Evolutionary conservation across 1,284 basidiomycete species (phyloP).

Genomic region (Heliocybe sulcata): DNA sequence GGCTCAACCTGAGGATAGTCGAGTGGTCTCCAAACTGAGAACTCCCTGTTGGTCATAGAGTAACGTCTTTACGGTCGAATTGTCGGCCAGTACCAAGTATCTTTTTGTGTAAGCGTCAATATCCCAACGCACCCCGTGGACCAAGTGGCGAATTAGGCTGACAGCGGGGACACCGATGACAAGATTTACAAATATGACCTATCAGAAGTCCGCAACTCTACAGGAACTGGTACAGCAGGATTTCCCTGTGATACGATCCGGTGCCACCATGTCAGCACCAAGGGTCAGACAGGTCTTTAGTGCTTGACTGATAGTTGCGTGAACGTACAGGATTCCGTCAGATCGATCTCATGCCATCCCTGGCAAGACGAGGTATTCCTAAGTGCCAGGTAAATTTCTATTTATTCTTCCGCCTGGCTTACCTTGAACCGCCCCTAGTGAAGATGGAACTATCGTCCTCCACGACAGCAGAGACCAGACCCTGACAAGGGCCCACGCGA

Average conservation of each 20-base stretch:
- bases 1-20: neutral
- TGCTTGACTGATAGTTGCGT: neutral
- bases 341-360: slow-evolving; percentile 55
- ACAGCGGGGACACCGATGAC: slow-evolving; percentile 58
- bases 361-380: slow-evolving; percentile 58
- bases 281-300: slow-evolving; percentile 18
- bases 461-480: slow-evolving; percentile 42
- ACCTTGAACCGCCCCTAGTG: slow-evolving; percentile 27
- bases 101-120: slow-evolving; percentile 57
- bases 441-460: slow-evolving; percentile 58
- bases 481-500: slow-evolving; percentile 34
- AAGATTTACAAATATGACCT: slow-evolving; percentile 54
- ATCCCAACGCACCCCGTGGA: slow-evolving; percentile 2
- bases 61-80: slow-evolving; percentile 64
- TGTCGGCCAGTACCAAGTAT: slow-evolving; percentile 55
- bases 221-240: slow-evolving; percentile 3
- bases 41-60: slow-evolving; percentile 26
- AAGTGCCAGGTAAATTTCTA: slow-evolving; percentile 45
- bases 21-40: neutral
- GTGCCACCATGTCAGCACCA: slow-evolving; percentile 26
- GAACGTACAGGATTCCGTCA: slow-evolving; percentile 46
- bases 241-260: neutral
- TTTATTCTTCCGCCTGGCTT: neutral
- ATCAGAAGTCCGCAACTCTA: slow-evolving; percentile 19
- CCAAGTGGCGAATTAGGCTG: slow-evolving; percentile 5